Percentiles rank a stretch among this genome's conserved stretches.
These are phyloP conservation scores for Anthoceros angustus DNA, from an alignment of 225 moss, liverwort and hornwort species.

Conservation along the genomic window DNA sequence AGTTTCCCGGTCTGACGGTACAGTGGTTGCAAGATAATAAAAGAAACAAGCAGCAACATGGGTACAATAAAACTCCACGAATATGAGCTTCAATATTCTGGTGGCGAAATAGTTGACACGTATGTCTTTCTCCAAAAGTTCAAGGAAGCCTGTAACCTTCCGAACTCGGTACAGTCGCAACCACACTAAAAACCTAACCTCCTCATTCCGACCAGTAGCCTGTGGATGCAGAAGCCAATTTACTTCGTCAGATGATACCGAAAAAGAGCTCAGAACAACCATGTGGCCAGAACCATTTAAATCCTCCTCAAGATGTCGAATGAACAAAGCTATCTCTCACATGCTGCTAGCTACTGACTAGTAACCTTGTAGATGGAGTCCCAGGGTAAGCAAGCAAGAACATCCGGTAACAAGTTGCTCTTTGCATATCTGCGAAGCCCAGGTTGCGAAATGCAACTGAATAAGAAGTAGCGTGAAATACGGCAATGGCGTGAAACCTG, in stretches of 20 bases:
- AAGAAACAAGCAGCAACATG: constrained; percentile 33
- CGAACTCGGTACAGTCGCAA: constrained; percentile 25
- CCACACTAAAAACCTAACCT: constrained; percentile 22
- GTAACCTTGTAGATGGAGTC: constrained; percentile 31
- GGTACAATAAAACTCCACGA: constrained; percentile 28
- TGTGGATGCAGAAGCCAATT: not conserved
- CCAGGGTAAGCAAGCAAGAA: constrained; percentile 24
- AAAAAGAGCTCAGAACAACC: too few relatives aligned
- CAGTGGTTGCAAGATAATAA: constrained; percentile 32
- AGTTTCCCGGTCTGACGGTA: constrained; percentile 10
- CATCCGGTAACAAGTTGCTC: constrained; percentile 18
- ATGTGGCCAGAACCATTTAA: too few relatives aligned
- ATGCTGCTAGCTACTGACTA: not conserved
- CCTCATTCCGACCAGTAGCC: constrained; percentile 20
- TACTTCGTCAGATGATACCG: too few relatives aligned
- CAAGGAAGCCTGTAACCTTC: constrained; percentile 20
- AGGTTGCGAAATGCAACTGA: too few relatives aligned
- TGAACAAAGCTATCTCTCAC: too few relatives aligned
- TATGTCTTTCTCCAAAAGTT: constrained; percentile 27
- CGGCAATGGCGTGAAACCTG: too few relatives aligned
- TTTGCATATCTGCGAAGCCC: constrained; percentile 20
- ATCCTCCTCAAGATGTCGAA: too few relatives aligned
- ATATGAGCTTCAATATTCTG: constrained; percentile 29
- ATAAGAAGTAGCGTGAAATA: too few relatives aligned
- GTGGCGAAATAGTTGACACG: constrained; percentile 29